Base-by-base conservation (phyloP, 352 stramenopile species). In the Pythium dissotocum region DNA sequence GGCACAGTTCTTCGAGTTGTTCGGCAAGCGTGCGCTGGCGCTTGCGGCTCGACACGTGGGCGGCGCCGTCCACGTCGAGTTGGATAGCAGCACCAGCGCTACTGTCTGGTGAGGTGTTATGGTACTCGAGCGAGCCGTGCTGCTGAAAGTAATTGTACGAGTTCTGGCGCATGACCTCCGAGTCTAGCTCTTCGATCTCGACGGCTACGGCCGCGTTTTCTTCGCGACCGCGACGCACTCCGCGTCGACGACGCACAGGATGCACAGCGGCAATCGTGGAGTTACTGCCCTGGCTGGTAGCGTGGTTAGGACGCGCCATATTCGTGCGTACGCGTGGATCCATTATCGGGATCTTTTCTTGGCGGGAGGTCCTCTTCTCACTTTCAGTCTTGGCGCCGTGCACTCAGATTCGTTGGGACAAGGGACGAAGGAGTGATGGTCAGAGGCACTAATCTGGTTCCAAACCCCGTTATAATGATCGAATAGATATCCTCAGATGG, bases 71-170 rank as follows among this genome's bases (percentile, higher is more conserved):
- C 48, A 33, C 48, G 21, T 54, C 48, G 21, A 54, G 18, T 12
- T 54, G 48, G 16, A 54, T 13, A 33, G 48, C 48, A 33, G 16
- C 24, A 26, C 48, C 48, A 18, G 10, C 42, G 18, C 18, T 28
- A 28, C 18, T 13, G 48, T 33, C 24, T 18, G 48, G 4, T 10
- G 18, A 8, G 16, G 18, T 0, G 21, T 8, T 16, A 4, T 40
- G 35, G 30, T 16, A 24, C 14, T 56, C 63, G 24, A 67, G 38
- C 4, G 42, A 7, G n/a, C 58, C 38, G 32, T 83, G 69, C 24
- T 67, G 80, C 51, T 90, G 78, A 46, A 90, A 89, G 73, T 85
- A 89, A 61, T 88, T 90, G 72, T 89, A 89, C 49, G 81, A 77
- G 61, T 68, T 86, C 61, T 89, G 83, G 6, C 82, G 80, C 82